Evolutionary conservation across 1,139 yeast genomes (phyloP).

Genomic region (Yamadazyma friedrichii): DNA sequence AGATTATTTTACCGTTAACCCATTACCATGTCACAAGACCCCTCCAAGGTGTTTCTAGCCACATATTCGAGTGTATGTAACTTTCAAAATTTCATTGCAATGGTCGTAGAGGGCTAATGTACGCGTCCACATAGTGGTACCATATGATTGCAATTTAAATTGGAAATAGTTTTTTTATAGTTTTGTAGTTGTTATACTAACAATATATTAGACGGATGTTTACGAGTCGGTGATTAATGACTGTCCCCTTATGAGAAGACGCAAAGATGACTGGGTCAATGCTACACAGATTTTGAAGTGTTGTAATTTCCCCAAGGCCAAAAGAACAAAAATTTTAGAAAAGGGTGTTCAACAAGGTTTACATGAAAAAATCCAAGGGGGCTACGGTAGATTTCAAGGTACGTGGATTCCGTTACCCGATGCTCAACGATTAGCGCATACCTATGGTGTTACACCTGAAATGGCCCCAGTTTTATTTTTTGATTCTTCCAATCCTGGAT

Average conservation of each 20-base stretch:
- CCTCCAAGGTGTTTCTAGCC: constrained; percentile 26
- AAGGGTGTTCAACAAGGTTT: constrained; percentile 84
- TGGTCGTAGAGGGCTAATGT: background rate
- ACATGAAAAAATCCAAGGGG: constrained; percentile 96
- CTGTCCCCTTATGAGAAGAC: constrained; percentile 91
- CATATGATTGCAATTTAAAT: background rate
- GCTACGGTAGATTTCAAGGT: constrained; percentile 95
- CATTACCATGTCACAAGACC: constrained; percentile 17
- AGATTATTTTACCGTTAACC: background rate
- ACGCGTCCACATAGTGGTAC: constrained; percentile 7
- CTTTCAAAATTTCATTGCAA: background rate
- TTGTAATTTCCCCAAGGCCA: constrained; percentile 93
- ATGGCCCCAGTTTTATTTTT: constrained; percentile 55
- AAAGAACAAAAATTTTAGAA: constrained; percentile 86
- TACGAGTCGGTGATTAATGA: constrained; percentile 80
- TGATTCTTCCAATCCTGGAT: constrained; percentile 46
- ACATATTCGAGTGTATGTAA: constrained; percentile 28
- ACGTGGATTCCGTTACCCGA: constrained; percentile 88
- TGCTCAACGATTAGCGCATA: constrained; percentile 53
- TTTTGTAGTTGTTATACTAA: constrained; percentile 17
- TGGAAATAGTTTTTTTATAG: background rate
- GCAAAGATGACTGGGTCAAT: constrained; percentile 90
- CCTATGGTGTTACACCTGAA: constrained; percentile 53
- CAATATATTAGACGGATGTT: constrained; percentile 53
- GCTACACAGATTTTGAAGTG: constrained; percentile 97